phyloP scores from a whole-genome alignment of 495 filamentous ascomycete species.

The Terfezia boudieri region DNA sequence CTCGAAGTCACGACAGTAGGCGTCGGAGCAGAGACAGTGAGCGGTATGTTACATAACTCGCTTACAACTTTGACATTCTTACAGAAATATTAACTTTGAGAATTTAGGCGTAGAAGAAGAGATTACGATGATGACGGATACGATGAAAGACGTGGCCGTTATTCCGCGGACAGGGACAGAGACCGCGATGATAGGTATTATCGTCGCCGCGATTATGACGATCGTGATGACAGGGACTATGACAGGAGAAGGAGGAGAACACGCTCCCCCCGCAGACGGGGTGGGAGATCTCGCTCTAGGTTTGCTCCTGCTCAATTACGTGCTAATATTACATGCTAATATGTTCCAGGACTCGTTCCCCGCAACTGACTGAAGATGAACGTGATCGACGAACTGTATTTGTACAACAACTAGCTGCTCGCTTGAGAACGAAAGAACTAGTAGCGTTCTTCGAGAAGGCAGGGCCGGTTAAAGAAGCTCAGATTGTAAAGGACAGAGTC shows the following conservation, averaged over 20 bases:
- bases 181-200: slow-evolving; percentile 60
- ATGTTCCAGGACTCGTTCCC: slow-evolving; percentile 18
- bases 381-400: slow-evolving; percentile 93
- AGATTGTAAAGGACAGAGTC: slow-evolving; percentile 97
- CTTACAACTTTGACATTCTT: too few relatives aligned
- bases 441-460: slow-evolving; percentile 92
- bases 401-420: slow-evolving; percentile 88
- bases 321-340: slow-evolving; percentile 5
- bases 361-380: slow-evolving; percentile 77
- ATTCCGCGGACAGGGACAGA: slow-evolving; percentile 44
- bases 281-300: slow-evolving; percentile 17
- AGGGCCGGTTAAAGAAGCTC: slow-evolving; percentile 88
- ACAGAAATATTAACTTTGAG: too few relatives aligned
- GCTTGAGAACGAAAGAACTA: slow-evolving; percentile 76
- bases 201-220: slow-evolving; percentile 52
- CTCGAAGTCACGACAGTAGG: slow-evolving; percentile 27
- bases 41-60: slow-evolving; percentile 8
- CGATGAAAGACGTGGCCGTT: slow-evolving; percentile 35
- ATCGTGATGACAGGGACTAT: slow-evolving; percentile 33
- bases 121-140: slow-evolving; percentile 32
- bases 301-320: slow-evolving; percentile 1
- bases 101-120: slow-evolving; percentile 17
- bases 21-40: slow-evolving; percentile 29
- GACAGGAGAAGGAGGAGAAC: slow-evolving; percentile 29
- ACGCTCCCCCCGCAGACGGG: slow-evolving; percentile 29